These are phyloP conservation scores for Posidonia oceanica DNA, from an alignment of 116 monocot species.

Conservation along the genomic window DNA sequence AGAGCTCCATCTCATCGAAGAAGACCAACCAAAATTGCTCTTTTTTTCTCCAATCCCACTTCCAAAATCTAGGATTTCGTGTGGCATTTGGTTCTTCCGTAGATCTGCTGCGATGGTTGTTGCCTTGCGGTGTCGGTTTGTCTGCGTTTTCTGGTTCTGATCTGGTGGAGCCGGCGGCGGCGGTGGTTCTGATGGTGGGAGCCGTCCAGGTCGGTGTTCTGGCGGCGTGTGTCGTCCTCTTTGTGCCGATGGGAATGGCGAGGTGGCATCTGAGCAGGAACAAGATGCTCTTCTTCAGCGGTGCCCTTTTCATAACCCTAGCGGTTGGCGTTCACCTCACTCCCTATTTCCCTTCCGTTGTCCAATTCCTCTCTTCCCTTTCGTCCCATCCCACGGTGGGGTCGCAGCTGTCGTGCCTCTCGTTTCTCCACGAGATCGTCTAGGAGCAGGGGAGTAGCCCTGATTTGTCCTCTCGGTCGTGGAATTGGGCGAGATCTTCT, in stretches of 20 bases:
- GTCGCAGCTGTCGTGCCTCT: conserved; percentile 18
- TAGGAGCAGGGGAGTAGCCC: conserved; percentile 1
- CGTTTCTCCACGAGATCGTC: conserved; percentile 23
- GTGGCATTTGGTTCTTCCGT: no score
- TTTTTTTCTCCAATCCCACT: no score
- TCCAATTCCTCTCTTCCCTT: conserved; percentile 23
- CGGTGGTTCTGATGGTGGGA: conserved; percentile 4
- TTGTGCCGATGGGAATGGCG: conserved; percentile 78
- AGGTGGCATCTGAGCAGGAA: conserved; percentile 73
- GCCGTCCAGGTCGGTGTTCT: conserved; percentile 37
- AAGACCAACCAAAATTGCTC: no score
- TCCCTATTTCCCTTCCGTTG: conserved; percentile 51
- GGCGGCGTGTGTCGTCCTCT: conserved; percentile 61
- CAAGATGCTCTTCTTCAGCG: conserved; percentile 86
- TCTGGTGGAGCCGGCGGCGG: no score
- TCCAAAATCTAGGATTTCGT: no score
- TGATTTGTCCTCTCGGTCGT: conserved; percentile 8
- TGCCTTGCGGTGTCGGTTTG: no score
- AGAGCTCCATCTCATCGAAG: no score
- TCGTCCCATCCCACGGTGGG: conserved; percentile 7
- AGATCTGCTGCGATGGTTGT: no score
- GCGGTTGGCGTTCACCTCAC: conserved; percentile 57
- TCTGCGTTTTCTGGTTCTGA: no score
- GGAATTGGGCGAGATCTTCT: conserved; percentile 24
- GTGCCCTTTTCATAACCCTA: conserved; percentile 70